Conservation (phyloP, 441 rosid genomes). For the Raphanus hybrid region DNA sequence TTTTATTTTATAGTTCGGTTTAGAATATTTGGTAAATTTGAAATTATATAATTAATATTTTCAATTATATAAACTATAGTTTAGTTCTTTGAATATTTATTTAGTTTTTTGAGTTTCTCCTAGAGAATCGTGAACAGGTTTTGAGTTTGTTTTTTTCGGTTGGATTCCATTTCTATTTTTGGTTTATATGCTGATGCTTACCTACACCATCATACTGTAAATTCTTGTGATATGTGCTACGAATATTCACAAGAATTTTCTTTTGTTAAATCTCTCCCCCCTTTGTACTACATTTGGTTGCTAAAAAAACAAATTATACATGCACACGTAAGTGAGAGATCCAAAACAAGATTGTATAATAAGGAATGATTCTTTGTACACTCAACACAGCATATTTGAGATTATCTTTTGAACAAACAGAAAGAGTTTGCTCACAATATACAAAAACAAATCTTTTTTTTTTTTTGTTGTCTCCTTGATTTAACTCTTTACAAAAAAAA, state of each 20-base stretch:
- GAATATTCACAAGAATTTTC: background rate
- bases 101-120: too few species aligned
- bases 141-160: too few species aligned
- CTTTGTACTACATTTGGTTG: background rate
- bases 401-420: slow-evolving; percentile 18
- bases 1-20: too few species aligned
- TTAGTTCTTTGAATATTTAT: too few species aligned
- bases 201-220: too few species aligned
- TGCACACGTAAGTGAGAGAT: background rate
- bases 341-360: background rate
- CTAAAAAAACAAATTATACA: background rate
- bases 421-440: slow-evolving; percentile 27
- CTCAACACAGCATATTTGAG: slow-evolving; percentile 17
- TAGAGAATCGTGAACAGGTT: too few species aligned
- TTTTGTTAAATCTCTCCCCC: background rate
- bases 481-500: slow-evolving; percentile 19
- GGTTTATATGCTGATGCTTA: too few species aligned
- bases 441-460: slow-evolving; percentile 19
- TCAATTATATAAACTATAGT: too few species aligned
- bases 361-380: slow-evolving; percentile 27
- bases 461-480: background rate
- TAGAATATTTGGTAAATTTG: too few species aligned
- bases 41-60: too few species aligned
- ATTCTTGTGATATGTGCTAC: too few species aligned
- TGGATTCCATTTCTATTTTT: too few species aligned